Base-by-base conservation (phyloP, 1,284 basidiomycete species). In the Ustilago shanxiensis region DNA sequence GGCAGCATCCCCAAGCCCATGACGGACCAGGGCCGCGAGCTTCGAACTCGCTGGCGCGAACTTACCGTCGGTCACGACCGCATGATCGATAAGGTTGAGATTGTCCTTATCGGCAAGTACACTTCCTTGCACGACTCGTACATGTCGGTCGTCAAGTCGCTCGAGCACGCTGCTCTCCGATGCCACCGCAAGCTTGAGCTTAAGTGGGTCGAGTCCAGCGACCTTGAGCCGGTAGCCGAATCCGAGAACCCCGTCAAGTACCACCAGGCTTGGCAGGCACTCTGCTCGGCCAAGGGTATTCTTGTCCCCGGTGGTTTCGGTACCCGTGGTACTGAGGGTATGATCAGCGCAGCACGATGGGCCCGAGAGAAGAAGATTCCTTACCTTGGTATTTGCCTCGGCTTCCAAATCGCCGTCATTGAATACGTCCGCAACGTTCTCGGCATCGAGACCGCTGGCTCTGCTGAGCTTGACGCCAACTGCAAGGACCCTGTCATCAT, bases 41-140 rank as follows among this genome's bases (percentile, higher is more conserved):
- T 99, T 31, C 89, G 91, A 62, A 87, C 87, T 37, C 89, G 91
- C 72, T 99, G 96, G 96, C 91, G 89, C 77, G 91, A 92, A 29
- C 88, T 99, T 81, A 98, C 95, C 16, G 88, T 91, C 75, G 90
- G 93, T 20, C 93, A 95, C 86, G 96, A 98, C 86, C 91, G 95
- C 39, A 88, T 94, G n/a, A 95, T 93, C 86, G 95, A 98, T 81
- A 90, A 90, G 26, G 95, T 98, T 44, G 91, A 91, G 53, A 94
- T 99, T 72, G 95, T 93, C 22, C 88, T 99, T 41, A 95, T 99
- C 22, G 96, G 96, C 58, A 99, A 99, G 88, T 99, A 99, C 88
- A 98, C 95, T 7, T 92, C 95, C 70, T 89, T 99, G 58, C 93
- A 96, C 87, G 96, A 99, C 87, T 98, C 95, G 39, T 99, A 99